phyloP scores from a whole-genome alignment of 805 yeast species.

The Ogataea ramenticola region DNA sequence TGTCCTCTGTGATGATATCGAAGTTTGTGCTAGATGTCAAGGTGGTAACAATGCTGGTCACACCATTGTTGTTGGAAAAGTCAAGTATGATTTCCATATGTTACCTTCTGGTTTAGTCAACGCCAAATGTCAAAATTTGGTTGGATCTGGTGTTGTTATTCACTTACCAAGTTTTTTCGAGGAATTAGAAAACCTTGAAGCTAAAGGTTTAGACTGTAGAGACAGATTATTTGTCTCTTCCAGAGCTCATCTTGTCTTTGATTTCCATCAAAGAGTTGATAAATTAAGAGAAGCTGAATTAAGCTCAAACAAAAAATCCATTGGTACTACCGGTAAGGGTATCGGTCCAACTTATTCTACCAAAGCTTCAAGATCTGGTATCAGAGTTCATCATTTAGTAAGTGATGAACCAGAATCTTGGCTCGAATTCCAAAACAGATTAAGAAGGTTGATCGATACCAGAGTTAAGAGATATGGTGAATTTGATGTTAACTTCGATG shows the following conservation, averaged over 20 bases:
- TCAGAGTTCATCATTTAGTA: conserved; percentile 93
- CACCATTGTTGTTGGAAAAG: conserved; percentile 85
- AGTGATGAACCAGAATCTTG: conserved; percentile 86
- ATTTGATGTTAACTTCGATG: conserved; percentile 79
- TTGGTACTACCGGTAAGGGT: conserved; percentile 98
- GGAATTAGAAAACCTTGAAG: conserved; percentile 75
- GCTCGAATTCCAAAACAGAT: conserved; percentile 79
- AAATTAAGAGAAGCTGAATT: conserved; percentile 92
- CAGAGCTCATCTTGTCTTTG: conserved; percentile 94
- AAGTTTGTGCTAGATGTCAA: conserved; percentile 95
- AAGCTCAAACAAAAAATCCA: conserved; percentile 68
- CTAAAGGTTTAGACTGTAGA: conserved; percentile 70
- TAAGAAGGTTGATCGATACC: conserved; percentile 69
- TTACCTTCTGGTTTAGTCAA: conserved; percentile 97
- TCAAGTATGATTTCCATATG: conserved; percentile 97
- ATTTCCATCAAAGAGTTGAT: conserved; percentile 96
- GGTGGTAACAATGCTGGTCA: conserved; percentile 99
- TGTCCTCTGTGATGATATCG: conserved; percentile 87
- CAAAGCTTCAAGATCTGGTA: conserved; percentile 93
- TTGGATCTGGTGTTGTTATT: conserved; percentile 95
- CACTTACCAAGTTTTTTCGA: conserved; percentile 90
- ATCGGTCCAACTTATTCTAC: conserved; percentile 98
- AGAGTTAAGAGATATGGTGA: conserved; percentile 90
- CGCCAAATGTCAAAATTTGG: conserved; percentile 79
- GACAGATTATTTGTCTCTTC: conserved; percentile 82